A percentile compares a stretch with the other conserved stretches of the same genome.
These are phyloP conservation scores for Ophiostoma novo-ulmi DNA, from an alignment of 2,329 filamentous ascomycete genomes.

Conservation along the genomic window DNA sequence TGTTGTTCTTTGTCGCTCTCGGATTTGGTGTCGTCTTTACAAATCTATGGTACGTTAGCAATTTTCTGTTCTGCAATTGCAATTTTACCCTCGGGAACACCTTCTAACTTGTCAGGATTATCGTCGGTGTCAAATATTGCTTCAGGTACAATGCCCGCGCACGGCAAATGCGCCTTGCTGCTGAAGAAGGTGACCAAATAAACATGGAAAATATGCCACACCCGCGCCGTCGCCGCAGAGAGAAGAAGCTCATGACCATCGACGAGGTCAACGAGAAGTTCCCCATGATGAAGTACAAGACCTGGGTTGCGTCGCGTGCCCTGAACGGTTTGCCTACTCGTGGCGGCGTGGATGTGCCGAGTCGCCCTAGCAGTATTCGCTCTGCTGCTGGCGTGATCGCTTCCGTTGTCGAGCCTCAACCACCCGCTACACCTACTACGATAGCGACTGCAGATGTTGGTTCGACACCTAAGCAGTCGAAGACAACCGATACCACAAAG, in stretches of 20 bases:
- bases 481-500: neutral
- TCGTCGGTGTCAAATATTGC: conserved; percentile 98
- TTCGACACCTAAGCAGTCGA: neutral
- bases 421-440: neutral
- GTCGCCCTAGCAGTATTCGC: conserved; percentile 67
- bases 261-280: conserved; percentile 98
- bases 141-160: conserved; percentile 97
- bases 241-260: conserved; percentile 99
- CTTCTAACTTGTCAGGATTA: conserved; percentile 64
- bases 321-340: conserved; percentile 75
- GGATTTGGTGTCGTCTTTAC: conserved; percentile 98
- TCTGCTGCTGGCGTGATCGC: conserved; percentile 52
- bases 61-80: neutral
- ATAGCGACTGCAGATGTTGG: neutral
- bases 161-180: conserved; percentile 67
- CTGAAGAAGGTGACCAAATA: conserved; percentile 80
- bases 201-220: conserved; percentile 79
- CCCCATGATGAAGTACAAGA: conserved; percentile 92
- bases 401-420: conserved; percentile 35
- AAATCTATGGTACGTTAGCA: conserved; percentile 77
- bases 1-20: conserved; percentile 49
- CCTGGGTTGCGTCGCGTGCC: conserved; percentile 79
- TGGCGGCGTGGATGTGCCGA: conserved; percentile 74
- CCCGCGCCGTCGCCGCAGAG: conserved; percentile 77
- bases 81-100: neutral